A percentile compares a stretch with the other conserved stretches of the same genome.
Conservation (phyloP, 495 filamentous ascomycete species). For the Pseudevernia furfuracea region DNA sequence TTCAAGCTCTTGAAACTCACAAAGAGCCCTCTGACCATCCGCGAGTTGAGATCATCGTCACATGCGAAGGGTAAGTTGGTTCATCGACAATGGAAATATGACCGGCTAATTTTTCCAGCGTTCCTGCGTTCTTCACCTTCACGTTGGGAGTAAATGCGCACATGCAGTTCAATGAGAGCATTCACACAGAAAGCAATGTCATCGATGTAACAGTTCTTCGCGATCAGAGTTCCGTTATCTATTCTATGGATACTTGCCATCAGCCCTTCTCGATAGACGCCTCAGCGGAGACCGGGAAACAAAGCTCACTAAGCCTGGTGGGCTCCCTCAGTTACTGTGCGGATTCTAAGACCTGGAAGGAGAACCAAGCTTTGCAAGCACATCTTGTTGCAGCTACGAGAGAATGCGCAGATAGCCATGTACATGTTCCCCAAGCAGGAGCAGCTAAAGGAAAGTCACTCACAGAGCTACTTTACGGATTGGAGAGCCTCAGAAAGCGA, state of each 20-base stretch:
- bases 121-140: slow-evolving; percentile 53
- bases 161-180: slow-evolving; percentile 40
- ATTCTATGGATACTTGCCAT: slow-evolving; percentile 49
- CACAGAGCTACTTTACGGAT: slow-evolving; percentile 55
- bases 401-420: slow-evolving; percentile 1
- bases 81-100: not conserved
- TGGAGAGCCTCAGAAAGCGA: slow-evolving; percentile 68
- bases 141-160: slow-evolving; percentile 35
- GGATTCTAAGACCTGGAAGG: not conserved
- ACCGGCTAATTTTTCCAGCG: slow-evolving; percentile 24
- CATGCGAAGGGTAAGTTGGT: slow-evolving; percentile 57
- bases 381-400: slow-evolving; percentile 13
- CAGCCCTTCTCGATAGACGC: slow-evolving; percentile 36
- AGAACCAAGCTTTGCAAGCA: not conserved
- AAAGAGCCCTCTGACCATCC: slow-evolving; percentile 4
- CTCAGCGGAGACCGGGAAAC: slow-evolving; percentile 27
- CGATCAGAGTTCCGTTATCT: slow-evolving; percentile 38
- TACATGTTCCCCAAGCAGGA: slow-evolving; percentile 3
- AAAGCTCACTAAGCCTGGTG: not conserved
- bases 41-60: slow-evolving; percentile 45
- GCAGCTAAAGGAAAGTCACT: slow-evolving; percentile 21
- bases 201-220: slow-evolving; percentile 45
- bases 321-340: slow-evolving; percentile 8
- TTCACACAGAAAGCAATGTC: slow-evolving; percentile 51
- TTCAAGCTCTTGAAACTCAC: slow-evolving; percentile 27